Evolutionary conservation across 169 alveolate species (phyloP), one percentile per base, ranked within the genome.

Genomic region (Eimeria maxima): DNA sequence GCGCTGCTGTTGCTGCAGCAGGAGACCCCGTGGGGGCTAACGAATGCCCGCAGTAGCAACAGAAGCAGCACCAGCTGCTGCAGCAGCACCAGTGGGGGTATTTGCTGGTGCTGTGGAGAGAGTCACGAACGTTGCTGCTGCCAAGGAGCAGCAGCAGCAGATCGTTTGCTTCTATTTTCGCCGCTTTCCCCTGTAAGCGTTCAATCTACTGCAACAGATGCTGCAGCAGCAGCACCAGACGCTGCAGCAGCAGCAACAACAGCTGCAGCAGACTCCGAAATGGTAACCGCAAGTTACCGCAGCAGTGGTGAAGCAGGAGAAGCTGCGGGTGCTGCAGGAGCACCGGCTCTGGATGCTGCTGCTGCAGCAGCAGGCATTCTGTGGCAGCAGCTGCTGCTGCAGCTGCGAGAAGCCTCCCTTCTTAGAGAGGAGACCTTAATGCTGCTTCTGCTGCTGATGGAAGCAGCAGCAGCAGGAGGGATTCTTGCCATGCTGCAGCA

Each of bases 381-480:
- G 89, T 80, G 89, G 89, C 89, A 80, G 89, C 89, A 80, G 65
- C 89, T 80, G 89, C 89, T 80, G 60, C 65, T 80, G 89, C 89
- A 80, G 89, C 89, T 80, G 27, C 89, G 45, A n/a, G 22, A 20
- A 24, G 89, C 89, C 29, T 6, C 60, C 14, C 16, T 44, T 33
- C 33, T 80, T 14, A 42, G 65, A 22, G 89, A 42, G 65, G 69
- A 80, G 67, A 80, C 89, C 1, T 14, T 80, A 16, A 42, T 42
- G 89, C 65, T 80, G 89, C 89, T 80, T 63, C 89, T 80, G 44
- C 89, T 42, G 89, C 89, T 80, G 89, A 63, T 80, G 27, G 89
- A 80, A 53, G 38, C 89, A 80, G 89, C 89, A 47, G 89, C 89
- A 44, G 67, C 89, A 80, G 57, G 16, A 42, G 65, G 89, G n/a